Evolutionary conservation across 805 yeast species (phyloP).

Genomic region (Ogataea ganodermae): DNA sequence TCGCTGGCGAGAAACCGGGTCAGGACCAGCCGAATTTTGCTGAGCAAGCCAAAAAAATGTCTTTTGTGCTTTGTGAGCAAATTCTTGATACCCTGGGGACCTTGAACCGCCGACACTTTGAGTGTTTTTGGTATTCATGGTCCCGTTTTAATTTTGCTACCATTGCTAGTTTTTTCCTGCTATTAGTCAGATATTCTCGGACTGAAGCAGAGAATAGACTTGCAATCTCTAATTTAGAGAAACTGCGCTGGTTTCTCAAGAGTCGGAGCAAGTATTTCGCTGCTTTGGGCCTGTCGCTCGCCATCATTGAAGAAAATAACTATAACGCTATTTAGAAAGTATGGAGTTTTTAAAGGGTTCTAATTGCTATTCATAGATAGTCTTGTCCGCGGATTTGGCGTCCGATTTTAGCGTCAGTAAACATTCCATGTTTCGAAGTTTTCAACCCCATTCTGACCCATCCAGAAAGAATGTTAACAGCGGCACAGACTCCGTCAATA

Average conservation of each 20-base stretch:
- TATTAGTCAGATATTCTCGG: constrained; percentile 5
- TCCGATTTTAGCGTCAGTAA: constrained; percentile 11
- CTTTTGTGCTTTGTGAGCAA: constrained; percentile 7
- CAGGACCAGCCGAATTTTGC: constrained; percentile 4
- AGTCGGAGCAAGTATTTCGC: constrained; percentile 7
- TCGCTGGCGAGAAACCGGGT: not conserved
- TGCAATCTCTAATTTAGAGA: constrained; percentile 4
- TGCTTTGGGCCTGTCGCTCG: not conserved
- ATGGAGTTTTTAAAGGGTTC: not conserved
- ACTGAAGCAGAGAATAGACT: constrained; percentile 1
- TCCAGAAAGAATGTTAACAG: constrained; percentile 36
- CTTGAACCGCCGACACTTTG: constrained; percentile 15
- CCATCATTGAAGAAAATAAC: not conserved
- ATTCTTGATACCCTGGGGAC: constrained; percentile 9
- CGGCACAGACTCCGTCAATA: constrained; percentile 50
- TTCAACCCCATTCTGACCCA: constrained; percentile 38
- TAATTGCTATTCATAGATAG: constrained; percentile 5
- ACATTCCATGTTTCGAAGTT: constrained; percentile 34
- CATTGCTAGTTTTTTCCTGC: constrained; percentile 16
- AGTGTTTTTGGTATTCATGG: constrained; percentile 23
- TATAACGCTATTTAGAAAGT: not conserved
- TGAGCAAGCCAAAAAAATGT: constrained; percentile 1
- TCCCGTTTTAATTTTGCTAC: constrained; percentile 20
- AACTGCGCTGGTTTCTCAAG: constrained; percentile 22
- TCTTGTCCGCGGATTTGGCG: constrained; percentile 12